Percentiles rank a stretch among this genome's conserved stretches.
Conservation (phyloP, 495 filamentous ascomycete species). For the Annulohypoxylon stygium region DNA sequence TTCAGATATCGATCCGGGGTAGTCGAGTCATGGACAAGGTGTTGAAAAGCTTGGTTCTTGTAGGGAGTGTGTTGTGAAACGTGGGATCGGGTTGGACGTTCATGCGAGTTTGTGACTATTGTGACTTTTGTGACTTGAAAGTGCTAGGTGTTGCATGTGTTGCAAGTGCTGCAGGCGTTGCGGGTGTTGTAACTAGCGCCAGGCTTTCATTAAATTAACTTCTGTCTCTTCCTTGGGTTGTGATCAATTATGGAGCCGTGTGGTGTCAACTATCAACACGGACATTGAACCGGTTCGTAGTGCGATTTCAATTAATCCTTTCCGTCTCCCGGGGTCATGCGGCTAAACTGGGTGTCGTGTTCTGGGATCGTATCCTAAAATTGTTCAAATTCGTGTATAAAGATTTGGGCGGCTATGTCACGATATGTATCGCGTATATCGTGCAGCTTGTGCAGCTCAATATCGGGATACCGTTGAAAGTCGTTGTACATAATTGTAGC, state of each 20-base stretch:
- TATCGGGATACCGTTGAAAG: background rate
- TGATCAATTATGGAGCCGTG: slow-evolving; percentile 16
- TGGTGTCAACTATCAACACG: background rate
- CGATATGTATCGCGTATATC: slow-evolving; percentile 11
- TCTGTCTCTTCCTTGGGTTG: background rate
- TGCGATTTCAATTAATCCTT: slow-evolving; percentile 2
- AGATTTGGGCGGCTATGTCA: slow-evolving; percentile 2
- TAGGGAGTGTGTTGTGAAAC: slow-evolving; percentile 44
- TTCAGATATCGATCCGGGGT: slow-evolving; percentile 37
- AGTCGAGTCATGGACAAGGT: slow-evolving; percentile 32
- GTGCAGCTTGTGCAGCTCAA: background rate
- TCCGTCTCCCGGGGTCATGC: slow-evolving; percentile 15
- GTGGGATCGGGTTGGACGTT: slow-evolving; percentile 41
- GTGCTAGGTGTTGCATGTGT: background rate
- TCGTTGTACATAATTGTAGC: background rate
- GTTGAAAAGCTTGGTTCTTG: slow-evolving; percentile 34
- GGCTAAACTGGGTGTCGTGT: background rate
- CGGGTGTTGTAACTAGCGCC: background rate
- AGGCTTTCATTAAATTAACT: slow-evolving; percentile 20
- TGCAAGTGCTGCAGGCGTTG: background rate
- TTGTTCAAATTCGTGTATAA: background rate
- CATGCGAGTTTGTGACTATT: slow-evolving; percentile 27
- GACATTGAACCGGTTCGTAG: slow-evolving; percentile 3
- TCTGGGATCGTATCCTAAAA: background rate
- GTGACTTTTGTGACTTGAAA: background rate